Evolutionary conservation across 768 basidiomycete genomes (phyloP).

Genomic region (Rhizopogon vinicolor): DNA sequence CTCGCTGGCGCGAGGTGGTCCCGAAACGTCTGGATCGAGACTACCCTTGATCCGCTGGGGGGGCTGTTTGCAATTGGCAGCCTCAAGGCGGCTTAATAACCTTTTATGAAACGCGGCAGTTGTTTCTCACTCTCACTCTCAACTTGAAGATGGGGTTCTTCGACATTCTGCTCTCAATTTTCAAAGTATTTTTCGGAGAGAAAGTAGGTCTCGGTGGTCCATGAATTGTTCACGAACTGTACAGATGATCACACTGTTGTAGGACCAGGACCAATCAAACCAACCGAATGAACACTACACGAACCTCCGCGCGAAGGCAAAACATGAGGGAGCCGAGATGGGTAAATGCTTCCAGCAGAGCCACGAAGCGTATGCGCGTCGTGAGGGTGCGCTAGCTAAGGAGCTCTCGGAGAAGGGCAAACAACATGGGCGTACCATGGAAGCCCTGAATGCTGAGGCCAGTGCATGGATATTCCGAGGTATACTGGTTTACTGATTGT

Average conservation of each 20-base stretch:
- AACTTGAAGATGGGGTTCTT: no score
- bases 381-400: constrained; percentile 79
- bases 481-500: constrained; percentile 15
- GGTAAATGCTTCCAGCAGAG: constrained; percentile 64
- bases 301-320: constrained; percentile 69
- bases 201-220: no score
- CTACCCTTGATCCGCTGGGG: no score
- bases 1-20: no score
- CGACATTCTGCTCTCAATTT: no score
- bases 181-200: no score
- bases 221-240: no score
- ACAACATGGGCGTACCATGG: constrained; percentile 73
- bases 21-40: no score
- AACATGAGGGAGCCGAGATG: constrained; percentile 78
- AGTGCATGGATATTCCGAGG: constrained; percentile 78
- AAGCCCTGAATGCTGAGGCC: constrained; percentile 73
- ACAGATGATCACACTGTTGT: neutral
- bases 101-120: no score
- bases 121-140: no score
- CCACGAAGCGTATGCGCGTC: constrained; percentile 65
- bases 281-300: constrained; percentile 65
- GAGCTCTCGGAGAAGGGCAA: constrained; percentile 78
- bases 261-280: constrained; percentile 62
- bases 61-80: no score
- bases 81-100: no score